phyloP scores from a whole-genome alignment of 73 alveolate genomes.

The Halteria grandinella region DNA sequence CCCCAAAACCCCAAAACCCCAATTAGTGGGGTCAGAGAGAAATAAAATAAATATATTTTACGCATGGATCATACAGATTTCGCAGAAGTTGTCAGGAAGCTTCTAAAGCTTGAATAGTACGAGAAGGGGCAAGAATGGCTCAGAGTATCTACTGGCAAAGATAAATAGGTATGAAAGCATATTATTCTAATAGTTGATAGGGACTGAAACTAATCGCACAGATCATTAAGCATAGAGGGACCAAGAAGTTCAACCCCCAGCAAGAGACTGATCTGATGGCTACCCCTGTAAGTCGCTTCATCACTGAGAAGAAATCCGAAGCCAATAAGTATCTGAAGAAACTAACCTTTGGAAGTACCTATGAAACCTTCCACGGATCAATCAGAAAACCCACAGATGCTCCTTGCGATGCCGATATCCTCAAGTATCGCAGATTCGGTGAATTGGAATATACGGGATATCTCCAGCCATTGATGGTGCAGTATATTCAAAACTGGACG shows the following conservation, averaged over 20 bases:
- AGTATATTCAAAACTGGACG: slow-evolving; percentile 21
- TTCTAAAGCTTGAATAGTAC: no score
- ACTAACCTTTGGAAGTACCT: slow-evolving; percentile 23
- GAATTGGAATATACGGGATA: not conserved
- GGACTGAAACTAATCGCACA: slow-evolving; percentile 16
- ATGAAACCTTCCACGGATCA: slow-evolving; percentile 31
- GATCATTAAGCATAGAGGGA: slow-evolving; percentile 19
- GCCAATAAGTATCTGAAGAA: slow-evolving; percentile 6
- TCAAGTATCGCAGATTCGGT: slow-evolving; percentile 12
- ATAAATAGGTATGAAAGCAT: slow-evolving; percentile 14
- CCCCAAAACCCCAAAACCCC: no score
- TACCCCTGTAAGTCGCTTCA: not conserved
- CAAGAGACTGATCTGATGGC: slow-evolving; percentile 17
- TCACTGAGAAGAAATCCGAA: not conserved
- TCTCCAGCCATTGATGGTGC: slow-evolving; percentile 9
- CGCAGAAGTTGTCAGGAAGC: no score
- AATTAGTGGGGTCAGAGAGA: no score
- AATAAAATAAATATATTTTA: no score
- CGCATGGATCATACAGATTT: no score
- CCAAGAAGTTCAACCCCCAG: slow-evolving; percentile 17
- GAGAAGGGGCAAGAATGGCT: no score
- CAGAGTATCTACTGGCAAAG: slow-evolving; percentile 1
- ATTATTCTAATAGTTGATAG: not conserved
- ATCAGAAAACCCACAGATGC: not conserved
- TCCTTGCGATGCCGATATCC: slow-evolving; percentile 33